Percentiles rank a stretch among this genome's conserved stretches.
Conservation (phyloP, 768 basidiomycete species). For the Epithele typhae region DNA sequence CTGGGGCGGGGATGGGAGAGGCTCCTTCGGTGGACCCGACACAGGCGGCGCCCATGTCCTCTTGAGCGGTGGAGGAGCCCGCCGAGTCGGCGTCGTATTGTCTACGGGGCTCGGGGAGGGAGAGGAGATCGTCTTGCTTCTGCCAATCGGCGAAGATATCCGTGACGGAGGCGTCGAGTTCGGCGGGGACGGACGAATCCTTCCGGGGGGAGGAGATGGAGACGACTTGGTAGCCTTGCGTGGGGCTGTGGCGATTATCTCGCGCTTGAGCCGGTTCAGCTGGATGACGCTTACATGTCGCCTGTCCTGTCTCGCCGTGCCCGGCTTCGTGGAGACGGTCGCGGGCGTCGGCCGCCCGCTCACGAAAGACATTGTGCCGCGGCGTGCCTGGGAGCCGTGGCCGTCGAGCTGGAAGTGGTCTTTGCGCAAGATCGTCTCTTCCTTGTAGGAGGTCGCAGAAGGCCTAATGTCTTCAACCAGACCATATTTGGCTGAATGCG, state of each 20-base stretch:
- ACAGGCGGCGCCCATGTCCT: constrained; percentile 12
- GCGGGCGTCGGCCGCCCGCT: neutral
- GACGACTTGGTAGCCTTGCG: neutral
- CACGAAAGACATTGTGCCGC: constrained; percentile 6
- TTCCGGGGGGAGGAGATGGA: constrained; percentile 2
- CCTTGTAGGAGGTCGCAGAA: constrained; percentile 11
- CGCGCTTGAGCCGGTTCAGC: constrained; percentile 6
- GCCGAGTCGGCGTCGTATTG: neutral
- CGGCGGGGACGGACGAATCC: no score
- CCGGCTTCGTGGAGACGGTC: neutral
- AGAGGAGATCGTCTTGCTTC: constrained; percentile 8
- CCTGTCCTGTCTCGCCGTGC: constrained; percentile 3
- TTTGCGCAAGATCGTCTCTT: constrained; percentile 11
- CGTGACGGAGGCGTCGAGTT: constrained; percentile 2
- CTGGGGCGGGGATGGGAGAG: constrained; percentile 15
- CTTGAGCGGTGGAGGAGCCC: constrained; percentile 12
- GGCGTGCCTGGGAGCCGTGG: constrained; percentile 1
- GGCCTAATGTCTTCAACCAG: neutral
- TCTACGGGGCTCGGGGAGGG: no score
- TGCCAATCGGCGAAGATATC: constrained; percentile 2
- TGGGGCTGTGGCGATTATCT: neutral
- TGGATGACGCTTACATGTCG: constrained; percentile 11
- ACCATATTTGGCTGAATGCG: constrained; percentile 6
- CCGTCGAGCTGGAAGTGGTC: constrained; percentile 10
- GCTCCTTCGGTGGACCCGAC: constrained; percentile 16